Conservation (phyloP, 1,284 basidiomycete genomes). For the Moesziomyces aphidis region DNA sequence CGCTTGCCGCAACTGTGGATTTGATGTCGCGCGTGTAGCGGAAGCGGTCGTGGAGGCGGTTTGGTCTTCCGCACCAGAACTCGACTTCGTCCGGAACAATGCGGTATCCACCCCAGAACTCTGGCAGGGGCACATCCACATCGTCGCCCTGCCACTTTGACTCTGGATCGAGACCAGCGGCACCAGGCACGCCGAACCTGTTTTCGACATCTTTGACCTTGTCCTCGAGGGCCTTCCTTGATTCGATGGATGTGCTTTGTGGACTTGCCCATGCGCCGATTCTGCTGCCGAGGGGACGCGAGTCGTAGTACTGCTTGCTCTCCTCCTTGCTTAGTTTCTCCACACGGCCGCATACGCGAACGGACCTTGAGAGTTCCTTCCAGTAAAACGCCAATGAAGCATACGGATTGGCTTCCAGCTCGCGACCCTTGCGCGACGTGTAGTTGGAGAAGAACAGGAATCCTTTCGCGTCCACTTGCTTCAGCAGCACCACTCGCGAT, state of each 20-base stretch:
- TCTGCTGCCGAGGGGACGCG: conserved; percentile 83
- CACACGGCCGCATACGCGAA: conserved; percentile 85
- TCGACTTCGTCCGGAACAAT: conserved; percentile 84
- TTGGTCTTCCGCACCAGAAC: conserved; percentile 65
- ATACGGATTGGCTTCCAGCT: conserved; percentile 76
- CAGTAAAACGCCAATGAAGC: conserved; percentile 91
- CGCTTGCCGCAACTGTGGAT: conserved; percentile 12
- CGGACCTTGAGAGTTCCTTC: conserved; percentile 83
- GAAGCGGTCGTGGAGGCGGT: conserved; percentile 64
- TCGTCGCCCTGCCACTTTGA: conserved; percentile 32
- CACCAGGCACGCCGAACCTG: conserved; percentile 73
- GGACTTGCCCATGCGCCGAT: conserved; percentile 92
- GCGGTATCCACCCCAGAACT: conserved; percentile 96
- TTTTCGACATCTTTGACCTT: conserved; percentile 75
- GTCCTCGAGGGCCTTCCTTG: conserved; percentile 73
- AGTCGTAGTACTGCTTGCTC: conserved; percentile 85
- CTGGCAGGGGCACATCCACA: conserved; percentile 78
- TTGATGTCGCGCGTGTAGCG: conserved; percentile 49
- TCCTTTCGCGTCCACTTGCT: conserved; percentile 75
- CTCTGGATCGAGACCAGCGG: conserved; percentile 48
- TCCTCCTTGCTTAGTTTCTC: conserved; percentile 80
- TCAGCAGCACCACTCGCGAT: conserved; percentile 89
- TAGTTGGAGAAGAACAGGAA: conserved; percentile 99
- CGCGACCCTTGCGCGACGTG: conserved; percentile 86
- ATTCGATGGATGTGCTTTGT: conserved; percentile 84